These are phyloP conservation scores for Triticum aestivum DNA, from an alignment of 176 grass and related monocot species.

Conservation along the genomic window DNA sequence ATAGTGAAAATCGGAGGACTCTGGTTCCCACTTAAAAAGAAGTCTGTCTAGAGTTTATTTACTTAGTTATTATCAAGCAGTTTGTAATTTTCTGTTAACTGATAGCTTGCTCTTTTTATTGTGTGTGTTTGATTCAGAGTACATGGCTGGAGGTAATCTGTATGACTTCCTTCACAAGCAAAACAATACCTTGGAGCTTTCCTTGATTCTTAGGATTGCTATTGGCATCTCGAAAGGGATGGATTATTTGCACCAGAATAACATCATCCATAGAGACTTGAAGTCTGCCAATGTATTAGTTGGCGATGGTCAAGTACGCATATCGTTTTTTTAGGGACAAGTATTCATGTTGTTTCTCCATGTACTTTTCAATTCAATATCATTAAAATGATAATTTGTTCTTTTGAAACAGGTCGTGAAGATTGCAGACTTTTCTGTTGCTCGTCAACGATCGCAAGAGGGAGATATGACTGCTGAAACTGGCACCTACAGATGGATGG, in stretches of 20 bases:
- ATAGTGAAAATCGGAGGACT: not conserved
- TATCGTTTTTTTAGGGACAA: constrained; percentile 23
- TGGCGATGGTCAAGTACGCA: constrained; percentile 54
- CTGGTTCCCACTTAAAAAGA: not conserved
- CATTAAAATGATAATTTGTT: constrained; percentile 15
- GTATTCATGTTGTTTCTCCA: constrained; percentile 34
- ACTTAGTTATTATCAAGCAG: not conserved
- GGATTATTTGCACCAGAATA: constrained; percentile 88
- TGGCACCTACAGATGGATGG: constrained; percentile 98
- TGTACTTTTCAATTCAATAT: constrained; percentile 4
- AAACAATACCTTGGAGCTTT: constrained; percentile 60
- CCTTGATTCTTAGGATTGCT: constrained; percentile 66
- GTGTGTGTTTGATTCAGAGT: constrained; percentile 54
- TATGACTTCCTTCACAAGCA: constrained; percentile 88
- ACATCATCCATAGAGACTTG: constrained; percentile 91
- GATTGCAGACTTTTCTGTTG: constrained; percentile 87
- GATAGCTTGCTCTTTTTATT: constrained; percentile 1
- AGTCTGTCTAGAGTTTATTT: not conserved
- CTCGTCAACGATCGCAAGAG: constrained; percentile 50
- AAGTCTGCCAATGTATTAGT: constrained; percentile 91
- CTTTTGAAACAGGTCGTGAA: constrained; percentile 69
- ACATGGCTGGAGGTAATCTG: constrained; percentile 80
- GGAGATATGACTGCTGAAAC: constrained; percentile 96
- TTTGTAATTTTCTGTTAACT: not conserved
- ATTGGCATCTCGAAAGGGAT: constrained; percentile 84